Base-by-base conservation (phyloP, 805 yeast species). In the Kazachstania taianensis region DNA sequence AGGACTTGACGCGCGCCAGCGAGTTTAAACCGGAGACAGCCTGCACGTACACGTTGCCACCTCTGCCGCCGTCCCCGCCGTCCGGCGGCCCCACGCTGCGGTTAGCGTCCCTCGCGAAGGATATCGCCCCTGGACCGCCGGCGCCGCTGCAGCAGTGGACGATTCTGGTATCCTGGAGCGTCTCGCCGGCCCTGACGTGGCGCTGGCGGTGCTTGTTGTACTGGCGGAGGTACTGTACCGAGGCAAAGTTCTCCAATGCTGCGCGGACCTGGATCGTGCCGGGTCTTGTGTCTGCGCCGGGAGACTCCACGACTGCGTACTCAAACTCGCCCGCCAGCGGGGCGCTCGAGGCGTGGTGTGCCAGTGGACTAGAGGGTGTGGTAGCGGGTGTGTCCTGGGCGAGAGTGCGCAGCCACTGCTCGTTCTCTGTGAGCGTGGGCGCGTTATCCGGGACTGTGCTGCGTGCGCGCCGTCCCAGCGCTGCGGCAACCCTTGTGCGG, bases 41-140 rank as follows among this genome's bases (percentile, higher is more conserved):
- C 52, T 79, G 83, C 2, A 92, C 73, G 53, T 80, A 89, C 2
- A 92, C 70, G 36, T 78, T 69, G 2, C 98, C 98, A 16, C 98
- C 98, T 41, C 68, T 63, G 4, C 97, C 98, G 20, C 98, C 98
- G 61, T 92, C 96, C 7, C 98, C 98, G n/a, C 98, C 98, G 57
- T 87, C 94, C 0, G 98, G 94, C 0, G 98, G 97, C 0, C 98
- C 98, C 14, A 70, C 69, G 0, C 94, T 69, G 29, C 83, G 62
- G 28, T 86, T 83, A 3, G 94, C 82, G 46, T 85, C 97, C 44
- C 96, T 66, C 40, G 78, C 71, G 58, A 92, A 92, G 0, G 96
- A 81, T 0, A 85, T 79, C 22, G 73, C 67, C 5, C 98, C 98
- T 53, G 79, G 68, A 2, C 98, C 98, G 15, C 98, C 98, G 28